Percentiles rank a stretch among this genome's conserved stretches.
These are phyloP conservation scores for Adenanthera pavonina DNA, from an alignment of 306 rosid species.

Conservation along the genomic window DNA sequence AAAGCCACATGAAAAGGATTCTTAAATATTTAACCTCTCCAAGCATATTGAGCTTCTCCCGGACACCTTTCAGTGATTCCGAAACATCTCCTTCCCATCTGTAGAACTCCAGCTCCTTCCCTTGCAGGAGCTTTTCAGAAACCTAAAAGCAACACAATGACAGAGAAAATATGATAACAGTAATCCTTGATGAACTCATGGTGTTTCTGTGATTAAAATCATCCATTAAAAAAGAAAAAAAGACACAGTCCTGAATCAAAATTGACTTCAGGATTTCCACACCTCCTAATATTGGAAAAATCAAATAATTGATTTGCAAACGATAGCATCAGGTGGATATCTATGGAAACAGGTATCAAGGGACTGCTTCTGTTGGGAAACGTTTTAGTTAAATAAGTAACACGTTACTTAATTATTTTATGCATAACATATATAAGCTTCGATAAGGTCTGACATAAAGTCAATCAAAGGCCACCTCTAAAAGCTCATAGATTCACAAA, in stretches of 20 bases:
- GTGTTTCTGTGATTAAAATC: conserved; percentile 8
- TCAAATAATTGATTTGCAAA: background rate
- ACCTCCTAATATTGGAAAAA: conserved; percentile 16
- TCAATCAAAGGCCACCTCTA: background rate
- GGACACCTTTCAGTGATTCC: conserved; percentile 69
- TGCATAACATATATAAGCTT: background rate
- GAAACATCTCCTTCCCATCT: conserved; percentile 73
- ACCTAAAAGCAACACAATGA: conserved; percentile 55
- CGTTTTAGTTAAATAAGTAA: background rate
- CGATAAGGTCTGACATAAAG: background rate
- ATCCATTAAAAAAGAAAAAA: background rate
- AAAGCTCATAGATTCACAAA: background rate
- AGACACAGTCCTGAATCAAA: background rate
- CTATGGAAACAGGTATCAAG: background rate
- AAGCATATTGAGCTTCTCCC: conserved; percentile 81
- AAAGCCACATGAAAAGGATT: conserved; percentile 32
- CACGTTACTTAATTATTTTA: background rate
- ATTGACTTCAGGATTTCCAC: conserved; percentile 12
- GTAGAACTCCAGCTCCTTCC: conserved; percentile 75
- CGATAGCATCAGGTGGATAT: background rate
- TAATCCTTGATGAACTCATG: conserved; percentile 5
- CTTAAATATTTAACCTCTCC: conserved; percentile 63
- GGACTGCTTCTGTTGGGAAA: background rate
- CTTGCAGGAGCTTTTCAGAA: conserved; percentile 69
- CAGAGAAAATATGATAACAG: background rate